Base-by-base conservation (phyloP, 1,139 yeast genomes). In the Yamadazyma membranifaciens region DNA sequence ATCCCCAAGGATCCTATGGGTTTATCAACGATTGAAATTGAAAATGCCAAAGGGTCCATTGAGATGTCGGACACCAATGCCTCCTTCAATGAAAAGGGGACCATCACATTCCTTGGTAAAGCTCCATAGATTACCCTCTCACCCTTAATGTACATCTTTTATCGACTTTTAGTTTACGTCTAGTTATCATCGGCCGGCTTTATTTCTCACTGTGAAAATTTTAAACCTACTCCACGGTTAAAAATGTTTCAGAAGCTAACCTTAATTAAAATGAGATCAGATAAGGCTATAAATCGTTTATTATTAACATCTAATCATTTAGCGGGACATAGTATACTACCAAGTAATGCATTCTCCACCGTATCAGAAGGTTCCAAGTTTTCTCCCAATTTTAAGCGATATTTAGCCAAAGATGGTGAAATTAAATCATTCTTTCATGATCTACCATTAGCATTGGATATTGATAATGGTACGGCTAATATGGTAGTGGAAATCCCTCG, bases 401-500 rank as follows among this genome's bases (percentile, higher is more conserved):
- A 67, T 46, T 42, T 45, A 29, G 71, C 68, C 2, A 49, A 65
- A 75, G 68, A 83, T 61, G 86, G 87, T 32, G 75, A 83, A 60
- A 79, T 87, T 45, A 67, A 81, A 44, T 84, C 91, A 37, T 82
- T 85, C 47, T 83, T 84, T 77, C 94, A 85, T 56, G 92, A 86
- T 59, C 72, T 85, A 37, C 88, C 91, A 37, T 65, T 85, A 47
- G 81, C 73, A 49, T 80, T 88, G 31, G 83, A 84, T 58, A 68
- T 67, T 45, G 77, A 77, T 44, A 75, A 81, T 60, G 78, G 77
- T 49, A 80, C 87, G 49, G 82, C 85, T 50, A 87, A 86, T 69
- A 84, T 88, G 86, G 78, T 88, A 54, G 94, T 87, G 43, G 96
- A 88, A 64, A 84, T 88, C 35, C 95, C 96, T 48, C 78, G 96